Base-by-base conservation (phyloP, 805 yeast species). In the Candida boidinii region DNA sequence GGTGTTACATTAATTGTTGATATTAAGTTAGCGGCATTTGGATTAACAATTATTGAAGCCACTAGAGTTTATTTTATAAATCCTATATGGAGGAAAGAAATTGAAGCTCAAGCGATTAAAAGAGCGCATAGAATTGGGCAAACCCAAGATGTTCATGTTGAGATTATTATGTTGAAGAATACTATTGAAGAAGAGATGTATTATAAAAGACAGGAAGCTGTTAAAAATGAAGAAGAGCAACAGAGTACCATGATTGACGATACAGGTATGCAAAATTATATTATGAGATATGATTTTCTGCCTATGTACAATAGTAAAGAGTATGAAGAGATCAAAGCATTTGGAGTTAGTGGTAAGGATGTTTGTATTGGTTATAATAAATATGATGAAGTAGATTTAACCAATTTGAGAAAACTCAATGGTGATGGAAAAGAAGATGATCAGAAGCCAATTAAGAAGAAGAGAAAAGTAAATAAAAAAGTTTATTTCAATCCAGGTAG, bases 81-180 rank as follows among this genome's bases (percentile, higher is more conserved):
- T 42, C 86, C 86, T 1, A 78, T 79, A 2, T 79, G 86, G 87
- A 72, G 67, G 40, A 63, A 74, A 35, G 68, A 81, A 0, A 60
- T 73, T 14, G 87, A 79, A 48, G 86, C 86, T 1, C 87, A 79
- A 45, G 86, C 86, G 1, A 76, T 79, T 30, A 78, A 80, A 42
- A 68, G 88, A 58, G 80, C 86, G 1, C 88, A 79, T 53, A 66
- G 87, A 53, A 79, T 79, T 49, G 87, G 88, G 0, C 87, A 79
- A 42, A 58, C 62, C 0, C 56, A 63, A n/a, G 73, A 72, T 15
- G 86, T 79, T 0, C 56, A 52, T 48, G 87, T 79, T n/a, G 86
- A 79, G 45, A 79, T 86, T 0, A 53, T 79, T 36, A 70, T 79
- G 3, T 49, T 79, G 43, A 58, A 66, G 32, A 76, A 70, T 4